A percentile compares a stretch with the other conserved stretches of the same genome.
These are phyloP conservation scores for Lentinula sp. DNA, from an alignment of 768 basidiomycete species.

Conservation along the genomic window DNA sequence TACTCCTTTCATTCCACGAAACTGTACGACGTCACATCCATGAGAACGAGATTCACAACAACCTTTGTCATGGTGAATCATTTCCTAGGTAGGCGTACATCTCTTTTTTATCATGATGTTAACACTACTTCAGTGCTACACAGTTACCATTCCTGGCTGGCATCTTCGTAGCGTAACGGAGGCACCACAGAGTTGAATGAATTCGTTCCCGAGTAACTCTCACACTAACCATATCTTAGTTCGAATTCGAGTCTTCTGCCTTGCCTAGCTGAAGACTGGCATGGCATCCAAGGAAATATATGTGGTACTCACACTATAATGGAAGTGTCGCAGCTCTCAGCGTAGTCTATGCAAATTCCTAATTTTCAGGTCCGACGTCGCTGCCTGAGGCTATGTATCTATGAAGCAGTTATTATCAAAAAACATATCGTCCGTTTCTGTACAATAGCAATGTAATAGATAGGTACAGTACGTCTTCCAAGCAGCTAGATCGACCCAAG, in stretches of 20 bases:
- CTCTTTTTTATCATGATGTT: background rate
- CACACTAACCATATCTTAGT: background rate
- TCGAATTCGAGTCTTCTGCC: background rate
- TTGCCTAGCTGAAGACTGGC: background rate
- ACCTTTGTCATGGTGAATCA: background rate
- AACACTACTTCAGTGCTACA: background rate
- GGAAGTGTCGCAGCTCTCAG: no score
- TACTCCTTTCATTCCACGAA: background rate
- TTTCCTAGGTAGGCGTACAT: background rate
- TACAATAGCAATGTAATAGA: background rate
- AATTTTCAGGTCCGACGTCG: no score
- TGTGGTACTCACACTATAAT: no score
- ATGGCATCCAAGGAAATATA: no score
- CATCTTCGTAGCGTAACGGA: background rate
- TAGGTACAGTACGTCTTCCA: background rate
- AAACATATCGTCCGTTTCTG: background rate
- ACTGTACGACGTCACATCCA: background rate
- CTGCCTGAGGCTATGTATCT: background rate
- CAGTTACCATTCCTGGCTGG: background rate
- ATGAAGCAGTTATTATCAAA: background rate
- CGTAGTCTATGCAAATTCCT: no score
- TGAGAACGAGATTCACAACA: background rate
- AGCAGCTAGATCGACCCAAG: background rate
- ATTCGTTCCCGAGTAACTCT: conserved; percentile 6
- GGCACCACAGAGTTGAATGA: background rate